Percentiles rank a stretch among this genome's conserved stretches.
These are phyloP conservation scores for Blastobotrys serpentis DNA, from an alignment of 1,139 yeast species.

Conservation along the genomic window DNA sequence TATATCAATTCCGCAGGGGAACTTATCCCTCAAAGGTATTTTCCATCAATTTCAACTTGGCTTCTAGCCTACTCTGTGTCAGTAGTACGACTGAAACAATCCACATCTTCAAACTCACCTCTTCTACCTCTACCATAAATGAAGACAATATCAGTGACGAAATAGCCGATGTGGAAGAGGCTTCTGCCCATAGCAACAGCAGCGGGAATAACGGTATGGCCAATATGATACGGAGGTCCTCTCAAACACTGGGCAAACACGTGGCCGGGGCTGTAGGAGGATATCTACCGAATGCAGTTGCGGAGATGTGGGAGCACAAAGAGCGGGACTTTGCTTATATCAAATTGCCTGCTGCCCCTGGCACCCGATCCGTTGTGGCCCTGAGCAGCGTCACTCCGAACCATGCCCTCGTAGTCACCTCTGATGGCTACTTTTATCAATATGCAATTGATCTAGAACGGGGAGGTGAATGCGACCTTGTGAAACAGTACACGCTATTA, in stretches of 20 bases:
- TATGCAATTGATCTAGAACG: conserved; percentile 84
- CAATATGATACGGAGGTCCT: conserved; percentile 46
- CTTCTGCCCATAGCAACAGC: conserved; percentile 1
- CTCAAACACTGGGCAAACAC: conserved; percentile 61
- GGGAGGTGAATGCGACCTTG: conserved; percentile 88
- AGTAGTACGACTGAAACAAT: conserved; percentile 92
- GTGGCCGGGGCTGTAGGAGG: conserved; percentile 92
- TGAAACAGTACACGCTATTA: conserved; percentile 59
- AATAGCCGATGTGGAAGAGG: conserved; percentile 14
- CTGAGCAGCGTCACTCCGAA: conserved; percentile 49
- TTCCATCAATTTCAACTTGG: conserved; percentile 75
- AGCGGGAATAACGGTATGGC: conserved; percentile 17
- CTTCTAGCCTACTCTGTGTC: conserved; percentile 73
- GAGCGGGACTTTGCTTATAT: conserved; percentile 86
- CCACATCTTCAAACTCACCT: conserved; percentile 65
- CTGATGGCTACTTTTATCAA: conserved; percentile 83
- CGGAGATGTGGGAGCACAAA: conserved; percentile 86
- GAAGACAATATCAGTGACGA: conserved; percentile 4
- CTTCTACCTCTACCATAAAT: not conserved
- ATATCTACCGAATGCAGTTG: conserved; percentile 76
- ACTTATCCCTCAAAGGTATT: conserved; percentile 90
- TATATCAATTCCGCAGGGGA: conserved; percentile 90
- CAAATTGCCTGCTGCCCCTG: conserved; percentile 63
- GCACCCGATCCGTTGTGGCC: conserved; percentile 41
- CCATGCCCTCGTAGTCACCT: conserved; percentile 76